Percentiles rank a stretch among this genome's conserved stretches.
Conservation (phyloP, 2,329 filamentous ascomycete genomes). For the Parasarocladium wereldwijsianum region DNA sequence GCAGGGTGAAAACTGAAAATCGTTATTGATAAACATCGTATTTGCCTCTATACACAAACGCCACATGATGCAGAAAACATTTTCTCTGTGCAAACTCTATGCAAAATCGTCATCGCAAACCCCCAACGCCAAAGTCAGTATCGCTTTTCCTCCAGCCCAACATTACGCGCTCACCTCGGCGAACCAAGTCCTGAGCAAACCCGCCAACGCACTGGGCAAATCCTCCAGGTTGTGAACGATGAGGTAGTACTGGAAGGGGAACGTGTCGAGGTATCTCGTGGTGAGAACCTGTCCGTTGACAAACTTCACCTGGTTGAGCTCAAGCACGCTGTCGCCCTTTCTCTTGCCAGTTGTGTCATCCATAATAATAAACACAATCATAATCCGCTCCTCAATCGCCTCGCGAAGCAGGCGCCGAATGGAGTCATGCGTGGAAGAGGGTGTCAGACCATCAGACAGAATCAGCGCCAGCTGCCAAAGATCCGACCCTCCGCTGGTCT, state of each 20-base stretch:
- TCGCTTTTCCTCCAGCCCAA: no score
- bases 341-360: conserved; percentile 40
- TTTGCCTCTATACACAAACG: no score
- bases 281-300: conserved; percentile 61
- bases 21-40: no score
- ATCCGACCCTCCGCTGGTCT: conserved; percentile 43
- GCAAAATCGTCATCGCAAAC: no score
- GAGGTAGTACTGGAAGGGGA: conserved; percentile 94
- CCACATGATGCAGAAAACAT: no score
- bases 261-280: conserved; percentile 83
- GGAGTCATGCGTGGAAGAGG: conserved; percentile 62
- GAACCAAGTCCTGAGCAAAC: conserved; percentile 92
- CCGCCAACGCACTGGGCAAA: conserved; percentile 74
- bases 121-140: no score
- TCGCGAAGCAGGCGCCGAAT: conserved; percentile 73
- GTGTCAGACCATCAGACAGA: conserved; percentile 85
- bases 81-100: no score
- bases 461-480: conserved; percentile 93
- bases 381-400: conserved; percentile 85
- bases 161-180: conserved; percentile 41
- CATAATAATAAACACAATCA: conserved; percentile 96
- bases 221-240: conserved; percentile 88
- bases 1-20: no score
- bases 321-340: conserved; percentile 57
- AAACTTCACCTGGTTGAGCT: conserved; percentile 79